A percentile compares a stretch with the other conserved stretches of the same genome.
phyloP scores from a whole-genome alignment of 305 asterid species.

The Ajuga reptans region DNA sequence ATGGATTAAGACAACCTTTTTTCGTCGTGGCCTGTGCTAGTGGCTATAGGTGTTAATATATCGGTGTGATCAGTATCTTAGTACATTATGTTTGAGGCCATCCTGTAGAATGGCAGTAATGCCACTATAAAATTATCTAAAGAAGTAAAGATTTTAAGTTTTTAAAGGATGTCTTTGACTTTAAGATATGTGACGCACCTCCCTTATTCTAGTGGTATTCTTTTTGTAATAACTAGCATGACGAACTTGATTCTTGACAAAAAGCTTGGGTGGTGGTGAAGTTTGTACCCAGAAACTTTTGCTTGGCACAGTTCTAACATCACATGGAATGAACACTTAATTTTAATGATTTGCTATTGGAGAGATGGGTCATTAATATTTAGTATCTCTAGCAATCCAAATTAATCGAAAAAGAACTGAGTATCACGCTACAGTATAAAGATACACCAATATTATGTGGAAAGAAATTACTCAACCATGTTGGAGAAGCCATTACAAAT shows the following conservation, averaged over 20 bases:
- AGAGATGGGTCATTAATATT: not conserved
- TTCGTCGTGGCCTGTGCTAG: not conserved
- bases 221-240: not conserved
- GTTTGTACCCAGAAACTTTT: not conserved
- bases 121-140: not conserved
- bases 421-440: not conserved
- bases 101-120: not conserved
- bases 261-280: not conserved
- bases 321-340: not conserved
- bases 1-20: not conserved
- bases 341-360: not conserved
- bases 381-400: not conserved
- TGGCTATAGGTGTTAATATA: not conserved
- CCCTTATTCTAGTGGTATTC: not conserved
- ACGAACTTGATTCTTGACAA: not conserved
- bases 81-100: constrained; percentile 1
- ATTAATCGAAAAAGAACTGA: not conserved
- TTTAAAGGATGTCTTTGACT: not conserved
- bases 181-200: not conserved
- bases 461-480: not conserved
- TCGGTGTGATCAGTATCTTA: constrained; percentile 2
- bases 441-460: not conserved
- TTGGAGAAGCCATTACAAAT: not conserved
- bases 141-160: not conserved
- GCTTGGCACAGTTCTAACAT: not conserved